Evolutionary conservation across 2,329 filamentous ascomycete genomes (phyloP).

Genomic region (Penicillium fuscoglaucum): DNA sequence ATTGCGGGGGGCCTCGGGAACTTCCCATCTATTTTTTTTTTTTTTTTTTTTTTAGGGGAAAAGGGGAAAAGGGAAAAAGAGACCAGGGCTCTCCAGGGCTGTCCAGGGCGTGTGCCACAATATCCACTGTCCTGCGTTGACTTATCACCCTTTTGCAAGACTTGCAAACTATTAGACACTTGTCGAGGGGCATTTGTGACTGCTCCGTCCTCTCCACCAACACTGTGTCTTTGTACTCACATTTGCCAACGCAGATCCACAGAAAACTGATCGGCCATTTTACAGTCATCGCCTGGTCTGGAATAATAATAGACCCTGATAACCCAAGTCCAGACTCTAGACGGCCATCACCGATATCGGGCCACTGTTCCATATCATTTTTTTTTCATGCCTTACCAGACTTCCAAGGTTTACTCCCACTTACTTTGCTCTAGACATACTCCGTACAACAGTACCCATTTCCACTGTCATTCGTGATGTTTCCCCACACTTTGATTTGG

Average conservation of each 20-base stretch:
- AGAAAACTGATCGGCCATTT: not conserved
- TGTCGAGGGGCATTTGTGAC: not conserved
- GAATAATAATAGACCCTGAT: not conserved
- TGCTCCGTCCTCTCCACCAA: not conserved
- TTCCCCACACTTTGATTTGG: slow-evolving; percentile 23
- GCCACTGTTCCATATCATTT: not conserved
- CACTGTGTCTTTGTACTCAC: not conserved
- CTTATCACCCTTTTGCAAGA: not conserved
- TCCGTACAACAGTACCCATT: not conserved
- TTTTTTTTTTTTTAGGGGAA: too few relatives aligned
- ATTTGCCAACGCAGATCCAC: not conserved
- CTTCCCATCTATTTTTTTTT: too few relatives aligned
- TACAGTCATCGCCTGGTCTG: not conserved
- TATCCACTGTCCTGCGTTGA: not conserved
- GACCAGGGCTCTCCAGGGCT: not conserved
- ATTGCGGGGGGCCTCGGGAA: too few relatives aligned
- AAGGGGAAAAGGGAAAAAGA: not conserved
- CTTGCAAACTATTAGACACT: not conserved
- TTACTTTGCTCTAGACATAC: not conserved
- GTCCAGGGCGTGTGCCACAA: not conserved
- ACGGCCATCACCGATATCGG: not conserved
- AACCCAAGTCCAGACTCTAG: not conserved
- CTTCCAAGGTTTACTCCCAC: not conserved
- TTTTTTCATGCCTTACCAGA: not conserved
- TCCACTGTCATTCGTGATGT: slow-evolving; percentile 22